A percentile compares a stretch with the other conserved stretches of the same genome.
These are phyloP conservation scores for Yamadazyma paraphyllophila DNA, from an alignment of 805 yeast species.

Conservation along the genomic window DNA sequence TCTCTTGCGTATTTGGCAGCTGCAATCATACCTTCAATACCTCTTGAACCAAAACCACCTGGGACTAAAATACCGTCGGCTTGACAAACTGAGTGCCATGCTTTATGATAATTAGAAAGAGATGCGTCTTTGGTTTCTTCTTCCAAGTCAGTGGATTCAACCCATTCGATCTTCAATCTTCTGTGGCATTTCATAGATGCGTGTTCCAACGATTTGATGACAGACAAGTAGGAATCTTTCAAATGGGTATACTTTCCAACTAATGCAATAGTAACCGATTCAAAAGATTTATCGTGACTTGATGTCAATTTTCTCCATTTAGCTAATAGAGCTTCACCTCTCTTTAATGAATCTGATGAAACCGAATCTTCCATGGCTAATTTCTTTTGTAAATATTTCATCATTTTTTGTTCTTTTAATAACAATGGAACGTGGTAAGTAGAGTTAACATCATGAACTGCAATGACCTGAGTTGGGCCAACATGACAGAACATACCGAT, in stretches of 20 bases:
- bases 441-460: conserved; percentile 94
- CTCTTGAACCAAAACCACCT: conserved; percentile 97
- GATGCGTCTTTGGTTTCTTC: conserved; percentile 58
- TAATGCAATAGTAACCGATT: conserved; percentile 88
- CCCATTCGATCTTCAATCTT: conserved; percentile 89
- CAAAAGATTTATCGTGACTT: conserved; percentile 77
- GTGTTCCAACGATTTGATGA: conserved; percentile 93
- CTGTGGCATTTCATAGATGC: conserved; percentile 87
- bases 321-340: conserved; percentile 66
- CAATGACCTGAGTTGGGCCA: conserved; percentile 96
- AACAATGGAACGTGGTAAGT: conserved; percentile 96
- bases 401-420: conserved; percentile 81
- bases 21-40: conserved; percentile 96
- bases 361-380: conserved; percentile 53
- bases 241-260: conserved; percentile 97
- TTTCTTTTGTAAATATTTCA: conserved; percentile 68
- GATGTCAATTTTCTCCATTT: conserved; percentile 82
- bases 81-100: conserved; percentile 90
- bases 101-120: conserved; percentile 83
- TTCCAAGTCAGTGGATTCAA: conserved; percentile 90
- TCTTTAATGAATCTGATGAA: conserved; percentile 46
- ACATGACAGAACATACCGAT: conserved; percentile 99
- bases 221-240: conserved; percentile 93
- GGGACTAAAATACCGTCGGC: conserved; percentile 98
- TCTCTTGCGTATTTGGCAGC: conserved; percentile 99